Evolutionary conservation across 805 yeast genomes (phyloP), one percentile per base, ranked within the genome.

Genomic region (Starmerella powellii): DNA sequence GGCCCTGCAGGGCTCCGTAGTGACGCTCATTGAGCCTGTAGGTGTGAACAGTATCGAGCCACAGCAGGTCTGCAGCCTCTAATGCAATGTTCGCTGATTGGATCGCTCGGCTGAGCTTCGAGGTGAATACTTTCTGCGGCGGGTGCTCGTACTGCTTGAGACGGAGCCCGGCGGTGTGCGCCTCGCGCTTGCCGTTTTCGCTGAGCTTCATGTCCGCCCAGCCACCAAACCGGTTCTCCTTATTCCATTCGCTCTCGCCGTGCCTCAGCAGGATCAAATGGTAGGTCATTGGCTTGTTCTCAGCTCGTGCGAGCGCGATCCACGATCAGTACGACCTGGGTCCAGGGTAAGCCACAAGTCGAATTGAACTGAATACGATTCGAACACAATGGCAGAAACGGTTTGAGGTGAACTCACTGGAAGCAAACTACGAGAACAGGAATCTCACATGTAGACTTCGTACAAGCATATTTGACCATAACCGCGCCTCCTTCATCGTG

Each of bases 231-330:
- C 85, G 73, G 76, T 88, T 87, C 73, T 83, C 83, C 66, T 84
- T 94, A 67, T 88, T 88, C 96, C 96, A 88, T 66, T 83, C 96
- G 72, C 94, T 83, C 72, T 88, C 95, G 59, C 97, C 97, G 84
- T 87, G 97, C 74, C 97, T 85, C 56, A 88, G 86, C 63, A 87
- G 74, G 62, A 87, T 77, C 67, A 87, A 74, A 66, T 80, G 83
- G 59, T 58, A 55, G 33, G 51, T 34, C 55, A 55, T 54, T 23
- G 34, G n/a, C 12, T 50, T 15, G 15, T 8, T 5, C 34, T 6
- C 6, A 31, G 17, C 28, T 28, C n/a, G 21, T 38, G n/a, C n/a
- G n/a, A n/a, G n/a, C n/a, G n/a, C n/a, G n/a, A n/a, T n/a, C n/a
- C n/a, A n/a, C n/a, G 26, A 23, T 10, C 10, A 10, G 26, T 23